A percentile compares a stretch with the other conserved stretches of the same genome.
phyloP scores from a whole-genome alignment of 768 basidiomycete genomes.

The Mycena amicta region DNA sequence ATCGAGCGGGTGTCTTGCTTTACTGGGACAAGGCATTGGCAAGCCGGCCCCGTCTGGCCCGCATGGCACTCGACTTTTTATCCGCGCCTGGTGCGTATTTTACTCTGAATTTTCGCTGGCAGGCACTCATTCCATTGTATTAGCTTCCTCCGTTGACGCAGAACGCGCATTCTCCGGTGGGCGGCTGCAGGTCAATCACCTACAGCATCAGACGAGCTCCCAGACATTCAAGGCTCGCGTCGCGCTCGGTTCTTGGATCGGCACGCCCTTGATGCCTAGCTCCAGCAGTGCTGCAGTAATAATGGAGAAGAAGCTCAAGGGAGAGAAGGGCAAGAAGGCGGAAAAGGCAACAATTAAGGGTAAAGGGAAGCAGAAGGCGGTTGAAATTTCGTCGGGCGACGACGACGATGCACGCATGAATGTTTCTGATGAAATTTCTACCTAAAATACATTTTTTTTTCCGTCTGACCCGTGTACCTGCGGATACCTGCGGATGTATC shows the following conservation, averaged over 20 bases:
- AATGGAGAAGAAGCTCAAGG: no score
- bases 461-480: no score
- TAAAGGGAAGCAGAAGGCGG: background rate
- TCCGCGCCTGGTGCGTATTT: conserved; percentile 28
- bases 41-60: conserved; percentile 12
- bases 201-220: conserved; percentile 36
- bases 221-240: conserved; percentile 38
- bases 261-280: conserved; percentile 31
- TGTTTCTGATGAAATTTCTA: no score
- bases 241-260: conserved; percentile 33
- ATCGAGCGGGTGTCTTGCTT: no score
- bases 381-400: background rate
- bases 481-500: no score
- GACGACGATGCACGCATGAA: no score
- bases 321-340: no score
- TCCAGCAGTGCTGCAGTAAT: no score
- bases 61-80: conserved; percentile 30
- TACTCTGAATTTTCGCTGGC: conserved; percentile 4
- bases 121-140: conserved; percentile 4
- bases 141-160: conserved; percentile 36
- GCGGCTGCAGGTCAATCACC: conserved; percentile 31
- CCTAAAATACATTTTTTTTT: no score
- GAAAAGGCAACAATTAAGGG: no score
- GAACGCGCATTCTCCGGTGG: conserved; percentile 39
- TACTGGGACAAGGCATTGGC: background rate